These are phyloP conservation scores for Pilobolus umbonatus DNA, from an alignment of 192 early-diverging fungal genomes.

Conservation along the genomic window DNA sequence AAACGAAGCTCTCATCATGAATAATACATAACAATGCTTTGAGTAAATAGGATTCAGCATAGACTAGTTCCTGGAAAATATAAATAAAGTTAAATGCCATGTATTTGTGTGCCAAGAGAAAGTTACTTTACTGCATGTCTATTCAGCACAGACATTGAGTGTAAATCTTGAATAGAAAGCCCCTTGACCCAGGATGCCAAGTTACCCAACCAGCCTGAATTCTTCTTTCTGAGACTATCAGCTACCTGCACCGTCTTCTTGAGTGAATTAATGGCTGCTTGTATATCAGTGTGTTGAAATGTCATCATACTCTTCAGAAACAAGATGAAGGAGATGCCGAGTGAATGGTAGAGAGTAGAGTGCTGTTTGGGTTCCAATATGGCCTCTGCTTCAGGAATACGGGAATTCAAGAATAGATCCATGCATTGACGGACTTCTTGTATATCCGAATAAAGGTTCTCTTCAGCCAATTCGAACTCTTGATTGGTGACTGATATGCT, in stretches of 20 bases:
- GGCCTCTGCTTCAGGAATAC: constrained; percentile 63
- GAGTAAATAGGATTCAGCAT: constrained; percentile 72
- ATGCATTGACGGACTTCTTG: constrained; percentile 54
- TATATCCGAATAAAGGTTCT: constrained; percentile 51
- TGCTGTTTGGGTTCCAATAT: constrained; percentile 39
- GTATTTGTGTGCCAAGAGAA: neutral
- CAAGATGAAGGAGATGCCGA: constrained; percentile 67
- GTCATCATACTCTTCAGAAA: constrained; percentile 71
- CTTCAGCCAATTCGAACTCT: neutral
- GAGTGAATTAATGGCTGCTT: constrained; percentile 55
- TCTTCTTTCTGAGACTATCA: constrained; percentile 55
- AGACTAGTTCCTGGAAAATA: constrained; percentile 60
- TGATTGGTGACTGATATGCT: neutral
- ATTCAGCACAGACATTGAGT: constrained; percentile 52
- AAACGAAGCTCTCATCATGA: constrained; percentile 68
- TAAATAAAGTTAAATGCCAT: neutral
- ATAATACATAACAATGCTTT: constrained; percentile 70
- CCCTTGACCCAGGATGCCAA: constrained; percentile 41
- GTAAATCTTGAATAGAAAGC: constrained; percentile 41
- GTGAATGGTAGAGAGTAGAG: constrained; percentile 65
- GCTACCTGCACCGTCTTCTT: constrained; percentile 60
- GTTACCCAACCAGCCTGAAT: constrained; percentile 44
- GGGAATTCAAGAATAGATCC: constrained; percentile 74
- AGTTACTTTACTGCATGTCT: constrained; percentile 50
- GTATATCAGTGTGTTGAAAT: constrained; percentile 69